Conservation (phyloP, 208 protist genomes). For the Trypanosoma caninum region DNA sequence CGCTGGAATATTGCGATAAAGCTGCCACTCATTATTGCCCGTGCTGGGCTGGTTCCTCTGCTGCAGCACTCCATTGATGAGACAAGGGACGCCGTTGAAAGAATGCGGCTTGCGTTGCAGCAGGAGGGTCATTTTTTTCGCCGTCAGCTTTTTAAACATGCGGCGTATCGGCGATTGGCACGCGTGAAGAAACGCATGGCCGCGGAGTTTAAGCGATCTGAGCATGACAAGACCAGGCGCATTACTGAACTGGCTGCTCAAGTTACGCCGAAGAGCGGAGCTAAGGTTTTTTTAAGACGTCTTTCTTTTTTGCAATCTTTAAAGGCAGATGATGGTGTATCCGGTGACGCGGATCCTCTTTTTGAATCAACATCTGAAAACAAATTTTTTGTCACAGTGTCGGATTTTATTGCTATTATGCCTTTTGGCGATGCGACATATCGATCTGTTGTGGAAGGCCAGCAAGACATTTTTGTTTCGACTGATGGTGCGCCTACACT, state of each 20-base stretch:
- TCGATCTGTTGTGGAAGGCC: slow-evolving; percentile 66
- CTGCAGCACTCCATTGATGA: slow-evolving; percentile 65
- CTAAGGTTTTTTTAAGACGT: slow-evolving; percentile 16
- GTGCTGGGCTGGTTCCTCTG: slow-evolving; percentile 55
- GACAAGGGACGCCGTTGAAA: slow-evolving; percentile 50
- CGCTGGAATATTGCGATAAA: slow-evolving; percentile 61
- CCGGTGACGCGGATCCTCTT: slow-evolving; percentile 22
- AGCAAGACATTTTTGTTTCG: slow-evolving; percentile 47
- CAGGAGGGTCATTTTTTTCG: slow-evolving; percentile 28
- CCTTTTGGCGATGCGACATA: slow-evolving; percentile 82
- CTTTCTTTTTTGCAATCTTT: slow-evolving; percentile 7
- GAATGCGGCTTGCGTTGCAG: slow-evolving; percentile 42
- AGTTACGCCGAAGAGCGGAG: slow-evolving; percentile 36
- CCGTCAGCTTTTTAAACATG: slow-evolving; percentile 36
- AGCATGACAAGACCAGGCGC: slow-evolving; percentile 35
- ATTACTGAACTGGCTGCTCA: slow-evolving; percentile 47
- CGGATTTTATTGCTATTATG: slow-evolving; percentile 70
- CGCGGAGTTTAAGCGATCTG: slow-evolving; percentile 29
- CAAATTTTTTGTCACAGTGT: slow-evolving; percentile 54
- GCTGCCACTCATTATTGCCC: slow-evolving; percentile 67
- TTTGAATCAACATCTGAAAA: slow-evolving; percentile 41
- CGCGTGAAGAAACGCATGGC: slow-evolving; percentile 54
- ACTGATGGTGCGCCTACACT: slow-evolving; percentile 38
- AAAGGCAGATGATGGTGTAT: slow-evolving; percentile 6
- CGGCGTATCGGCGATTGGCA: slow-evolving; percentile 54